Percentiles rank a stretch among this genome's conserved stretches.
Conservation (phyloP, 2,329 filamentous ascomycete species). For the Ophiostoma australiae region DNA sequence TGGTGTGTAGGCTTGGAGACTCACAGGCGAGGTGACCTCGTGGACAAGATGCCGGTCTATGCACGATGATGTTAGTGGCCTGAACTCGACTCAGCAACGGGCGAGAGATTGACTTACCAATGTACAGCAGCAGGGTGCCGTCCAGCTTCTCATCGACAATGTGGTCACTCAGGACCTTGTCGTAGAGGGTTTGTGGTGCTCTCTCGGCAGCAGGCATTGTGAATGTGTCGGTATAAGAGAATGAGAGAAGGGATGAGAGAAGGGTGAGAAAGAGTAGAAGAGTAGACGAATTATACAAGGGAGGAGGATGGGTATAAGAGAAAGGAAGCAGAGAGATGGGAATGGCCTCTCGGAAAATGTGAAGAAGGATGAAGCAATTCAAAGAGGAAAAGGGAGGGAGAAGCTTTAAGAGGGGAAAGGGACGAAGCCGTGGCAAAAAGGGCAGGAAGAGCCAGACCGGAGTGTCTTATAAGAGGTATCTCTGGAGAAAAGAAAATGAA, state of each 20-base stretch:
- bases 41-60: conserved; percentile 91
- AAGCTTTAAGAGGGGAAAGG: conserved; percentile 18
- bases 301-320: background rate
- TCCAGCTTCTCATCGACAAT: conserved; percentile 94
- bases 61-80: conserved; percentile 20
- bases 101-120: conserved; percentile 55
- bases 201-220: conserved; percentile 69
- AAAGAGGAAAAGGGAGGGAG: conserved; percentile 12
- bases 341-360: background rate
- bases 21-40: conserved; percentile 92
- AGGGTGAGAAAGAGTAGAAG: background rate
- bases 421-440: conserved; percentile 15
- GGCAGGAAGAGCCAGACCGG: conserved; percentile 1
- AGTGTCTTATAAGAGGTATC: conserved; percentile 14
- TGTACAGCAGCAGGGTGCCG: conserved; percentile 88
- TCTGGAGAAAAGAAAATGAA: conserved; percentile 16
- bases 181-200: conserved; percentile 81
- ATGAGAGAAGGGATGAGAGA: background rate
- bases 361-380: background rate
- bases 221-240: conserved; percentile 2
- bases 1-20: conserved; percentile 31
- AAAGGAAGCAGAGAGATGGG: conserved; percentile 2
- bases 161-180: conserved; percentile 94
- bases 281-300: background rate
- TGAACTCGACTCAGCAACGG: background rate